Conservation (phyloP, 164 flowering plant genomes). For the Magnolia kwangsiensis region DNA sequence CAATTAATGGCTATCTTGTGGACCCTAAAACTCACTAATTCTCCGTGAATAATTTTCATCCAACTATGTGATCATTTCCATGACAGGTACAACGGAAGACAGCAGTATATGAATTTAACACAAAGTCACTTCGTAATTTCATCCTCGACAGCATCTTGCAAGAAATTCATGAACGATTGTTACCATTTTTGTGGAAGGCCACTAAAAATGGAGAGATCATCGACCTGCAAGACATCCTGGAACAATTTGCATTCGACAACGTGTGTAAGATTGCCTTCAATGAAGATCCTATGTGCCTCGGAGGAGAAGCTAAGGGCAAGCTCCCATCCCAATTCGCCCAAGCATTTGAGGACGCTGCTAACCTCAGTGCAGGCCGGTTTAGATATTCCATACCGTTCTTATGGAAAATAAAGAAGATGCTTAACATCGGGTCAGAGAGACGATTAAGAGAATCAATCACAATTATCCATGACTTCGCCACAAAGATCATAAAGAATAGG, state of each 20-base stretch:
- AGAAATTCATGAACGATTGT: constrained; percentile 31
- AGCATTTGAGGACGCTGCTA: constrained; percentile 62
- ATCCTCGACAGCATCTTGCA: constrained; percentile 30
- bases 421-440: constrained; percentile 55
- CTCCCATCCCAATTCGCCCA: constrained; percentile 30
- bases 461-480: constrained; percentile 49
- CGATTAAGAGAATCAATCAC: constrained; percentile 31
- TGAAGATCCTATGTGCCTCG: constrained; percentile 43
- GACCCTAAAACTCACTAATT: too few species aligned
- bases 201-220: constrained; percentile 11
- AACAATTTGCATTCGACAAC: constrained; percentile 60
- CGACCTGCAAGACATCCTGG: constrained; percentile 54
- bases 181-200: constrained; percentile 40
- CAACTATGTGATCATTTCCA: not conserved
- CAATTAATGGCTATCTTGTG: too few species aligned
- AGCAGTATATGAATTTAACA: constrained; percentile 61
- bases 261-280: constrained; percentile 57
- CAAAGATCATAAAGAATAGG: constrained; percentile 40
- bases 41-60: too few species aligned
- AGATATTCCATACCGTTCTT: constrained; percentile 24
- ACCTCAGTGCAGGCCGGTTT: constrained; percentile 42
- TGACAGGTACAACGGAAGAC: constrained; percentile 42
- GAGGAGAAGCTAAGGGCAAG: constrained; percentile 7
- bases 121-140: constrained; percentile 49
- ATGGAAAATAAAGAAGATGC: constrained; percentile 32